Percentiles rank a stretch among this genome's conserved stretches.
Evolutionary conservation across 352 stramenopile genomes (phyloP).

Genomic region (Phytophthora tentaculata): DNA sequence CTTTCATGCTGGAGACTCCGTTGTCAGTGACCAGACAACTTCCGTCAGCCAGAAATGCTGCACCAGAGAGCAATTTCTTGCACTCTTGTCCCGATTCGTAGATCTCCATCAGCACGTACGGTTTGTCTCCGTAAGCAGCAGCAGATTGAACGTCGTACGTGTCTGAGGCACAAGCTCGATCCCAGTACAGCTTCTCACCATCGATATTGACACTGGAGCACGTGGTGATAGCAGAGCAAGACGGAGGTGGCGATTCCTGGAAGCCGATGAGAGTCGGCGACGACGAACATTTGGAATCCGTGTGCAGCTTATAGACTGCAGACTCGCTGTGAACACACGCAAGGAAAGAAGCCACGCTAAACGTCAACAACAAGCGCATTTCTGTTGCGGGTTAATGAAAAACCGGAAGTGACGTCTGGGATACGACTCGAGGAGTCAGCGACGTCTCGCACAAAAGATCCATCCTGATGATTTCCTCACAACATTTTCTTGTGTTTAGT

Average conservation of each 20-base stretch:
- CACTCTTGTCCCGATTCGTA: slow-evolving; percentile 36
- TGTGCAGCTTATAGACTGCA: slow-evolving; percentile 36
- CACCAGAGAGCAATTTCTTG: slow-evolving; percentile 38
- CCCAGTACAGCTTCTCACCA: slow-evolving; percentile 34
- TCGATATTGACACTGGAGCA: slow-evolving; percentile 29
- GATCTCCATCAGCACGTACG: slow-evolving; percentile 45
- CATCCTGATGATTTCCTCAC: too few species aligned
- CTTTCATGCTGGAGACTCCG: slow-evolving; percentile 44
- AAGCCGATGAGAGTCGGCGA: slow-evolving; percentile 36
- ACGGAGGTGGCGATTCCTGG: slow-evolving; percentile 29
- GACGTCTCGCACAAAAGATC: slow-evolving; percentile 12
- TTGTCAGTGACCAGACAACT: slow-evolving; percentile 54
- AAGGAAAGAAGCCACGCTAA: slow-evolving; percentile 2
- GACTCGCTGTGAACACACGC: slow-evolving; percentile 12
- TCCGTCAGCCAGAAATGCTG: slow-evolving; percentile 47
- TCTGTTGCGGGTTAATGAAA: neutral
- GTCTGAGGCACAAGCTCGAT: slow-evolving; percentile 27
- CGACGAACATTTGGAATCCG: slow-evolving; percentile 38
- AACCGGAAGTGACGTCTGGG: neutral
- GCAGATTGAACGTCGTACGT: slow-evolving; percentile 19
- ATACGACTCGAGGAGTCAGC: neutral
- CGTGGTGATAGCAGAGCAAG: slow-evolving; percentile 30
- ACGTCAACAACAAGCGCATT: slow-evolving; percentile 12
- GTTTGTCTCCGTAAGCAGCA: slow-evolving; percentile 27
- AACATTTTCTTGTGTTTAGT: slow-evolving; percentile 9